Conservation (phyloP, 257 asterid species). For the Jacaranda mimosifolia region DNA sequence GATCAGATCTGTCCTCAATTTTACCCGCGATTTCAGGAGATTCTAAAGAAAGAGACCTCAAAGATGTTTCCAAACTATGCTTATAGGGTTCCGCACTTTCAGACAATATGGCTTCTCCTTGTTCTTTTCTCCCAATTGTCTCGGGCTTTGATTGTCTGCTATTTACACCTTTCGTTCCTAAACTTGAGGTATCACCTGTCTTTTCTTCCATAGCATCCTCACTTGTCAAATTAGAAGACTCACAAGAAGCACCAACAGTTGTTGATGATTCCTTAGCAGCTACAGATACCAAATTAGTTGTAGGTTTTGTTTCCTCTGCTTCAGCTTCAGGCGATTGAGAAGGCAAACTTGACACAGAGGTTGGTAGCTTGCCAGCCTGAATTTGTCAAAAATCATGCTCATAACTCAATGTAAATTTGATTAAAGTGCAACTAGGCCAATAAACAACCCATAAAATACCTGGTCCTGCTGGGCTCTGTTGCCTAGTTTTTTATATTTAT, state of each 20-base stretch:
- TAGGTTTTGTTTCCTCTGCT: slow-evolving; percentile 37
- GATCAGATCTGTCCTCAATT: slow-evolving; percentile 42
- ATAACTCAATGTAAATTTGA: slow-evolving; percentile 25
- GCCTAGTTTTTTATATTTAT: slow-evolving; percentile 46
- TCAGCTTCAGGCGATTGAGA: slow-evolving; percentile 48
- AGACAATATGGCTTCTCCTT: slow-evolving; percentile 41
- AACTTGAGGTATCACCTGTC: slow-evolving; percentile 34
- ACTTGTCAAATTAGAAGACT: slow-evolving; percentile 35
- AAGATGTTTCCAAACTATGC: slow-evolving; percentile 40
- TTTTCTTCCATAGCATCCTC: slow-evolving; percentile 35
- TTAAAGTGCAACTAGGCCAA: slow-evolving; percentile 23
- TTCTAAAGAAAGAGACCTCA: slow-evolving; percentile 43
- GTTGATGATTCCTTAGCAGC: slow-evolving; percentile 41
- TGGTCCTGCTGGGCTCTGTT: slow-evolving; percentile 48
- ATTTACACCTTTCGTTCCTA: slow-evolving; percentile 38
- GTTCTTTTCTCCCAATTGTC: slow-evolving; percentile 38
- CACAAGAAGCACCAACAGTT: slow-evolving; percentile 41
- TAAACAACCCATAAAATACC: slow-evolving; percentile 48
- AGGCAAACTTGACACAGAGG: slow-evolving; percentile 47
- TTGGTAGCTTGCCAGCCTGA: slow-evolving; percentile 55
- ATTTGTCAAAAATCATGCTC: slow-evolving; percentile 2
- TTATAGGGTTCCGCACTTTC: slow-evolving; percentile 34
- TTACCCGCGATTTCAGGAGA: slow-evolving; percentile 40
- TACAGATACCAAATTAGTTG: slow-evolving; percentile 42
- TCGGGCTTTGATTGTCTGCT: slow-evolving; percentile 40